phyloP scores from a whole-genome alignment of 2,329 filamentous ascomycete species.

The Claviceps pusilla region DNA sequence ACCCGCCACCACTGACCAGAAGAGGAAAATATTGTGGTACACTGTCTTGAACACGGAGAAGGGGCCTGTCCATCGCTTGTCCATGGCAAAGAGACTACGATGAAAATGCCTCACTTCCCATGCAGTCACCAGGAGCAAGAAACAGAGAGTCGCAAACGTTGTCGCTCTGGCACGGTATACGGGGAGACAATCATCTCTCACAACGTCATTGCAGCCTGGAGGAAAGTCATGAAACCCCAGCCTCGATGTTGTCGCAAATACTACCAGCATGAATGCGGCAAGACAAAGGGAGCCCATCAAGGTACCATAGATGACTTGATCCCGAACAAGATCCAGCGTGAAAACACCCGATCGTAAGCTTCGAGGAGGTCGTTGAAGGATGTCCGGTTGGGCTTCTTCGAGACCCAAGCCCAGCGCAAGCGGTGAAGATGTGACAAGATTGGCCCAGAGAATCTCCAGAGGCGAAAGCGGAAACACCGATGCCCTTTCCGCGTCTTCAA shows the following conservation, averaged over 20 bases:
- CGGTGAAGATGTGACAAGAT: constrained; percentile 57
- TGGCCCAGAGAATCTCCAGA: constrained; percentile 63
- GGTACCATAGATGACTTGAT: constrained; percentile 40
- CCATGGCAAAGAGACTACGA: constrained; percentile 54
- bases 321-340: constrained; percentile 6
- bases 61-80: constrained; percentile 33
- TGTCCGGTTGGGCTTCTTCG: constrained; percentile 52
- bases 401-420: constrained; percentile 59
- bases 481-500: constrained; percentile 43
- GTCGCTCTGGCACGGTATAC: constrained; percentile 53
- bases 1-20: constrained; percentile 46
- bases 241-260: constrained; percentile 31
- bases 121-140: constrained; percentile 51
- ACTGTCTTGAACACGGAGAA: constrained; percentile 44
- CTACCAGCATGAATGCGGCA: constrained; percentile 43
- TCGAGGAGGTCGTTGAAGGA: constrained; percentile 51
- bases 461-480: constrained; percentile 59
- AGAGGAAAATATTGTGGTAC: constrained; percentile 53
- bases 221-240: constrained; percentile 35
- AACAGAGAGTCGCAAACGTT: constrained; percentile 54
- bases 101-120: constrained; percentile 63
- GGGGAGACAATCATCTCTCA: constrained; percentile 32
- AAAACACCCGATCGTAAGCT: constrained; percentile 46
- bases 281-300: constrained; percentile 50
- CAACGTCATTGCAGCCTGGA: constrained; percentile 40